Conservation (phyloP, 2,329 filamentous ascomycete genomes). For the Botrytis medusae region DNA sequence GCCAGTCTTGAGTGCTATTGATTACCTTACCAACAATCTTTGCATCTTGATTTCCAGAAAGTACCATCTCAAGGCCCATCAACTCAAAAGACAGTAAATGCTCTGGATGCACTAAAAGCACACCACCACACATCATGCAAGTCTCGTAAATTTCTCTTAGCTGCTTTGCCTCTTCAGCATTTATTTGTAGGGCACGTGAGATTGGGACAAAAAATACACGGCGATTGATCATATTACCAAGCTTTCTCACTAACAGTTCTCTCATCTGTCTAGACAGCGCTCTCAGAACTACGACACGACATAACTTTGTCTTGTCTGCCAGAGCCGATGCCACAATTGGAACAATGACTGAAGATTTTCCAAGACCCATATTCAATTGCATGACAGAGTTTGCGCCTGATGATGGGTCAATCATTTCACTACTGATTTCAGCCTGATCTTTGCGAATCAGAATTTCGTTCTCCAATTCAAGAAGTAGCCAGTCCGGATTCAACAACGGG, state of each 20-base stretch:
- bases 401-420: constrained; percentile 51
- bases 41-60: constrained; percentile 38
- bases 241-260: constrained; percentile 53
- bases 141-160: constrained; percentile 46
- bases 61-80: constrained; percentile 54
- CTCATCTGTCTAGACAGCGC: constrained; percentile 61
- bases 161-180: constrained; percentile 31
- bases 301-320: constrained; percentile 51
- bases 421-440: constrained; percentile 51
- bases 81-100: constrained; percentile 64
- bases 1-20: constrained; percentile 44
- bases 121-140: constrained; percentile 52
- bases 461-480: constrained; percentile 64
- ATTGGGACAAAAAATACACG: constrained; percentile 60
- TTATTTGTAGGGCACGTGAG: constrained; percentile 49
- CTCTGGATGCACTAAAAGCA: constrained; percentile 63
- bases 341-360: constrained; percentile 68
- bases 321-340: constrained; percentile 59
- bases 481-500: constrained; percentile 54
- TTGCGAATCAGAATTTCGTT: constrained; percentile 59
- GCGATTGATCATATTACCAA: constrained; percentile 57
- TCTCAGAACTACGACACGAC: constrained; percentile 60
- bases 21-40: constrained; percentile 42
- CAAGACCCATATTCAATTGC: constrained; percentile 72
- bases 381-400: constrained; percentile 52